Base-by-base conservation (phyloP, 352 stramenopile genomes). In the Phytophthora agathidicida region DNA sequence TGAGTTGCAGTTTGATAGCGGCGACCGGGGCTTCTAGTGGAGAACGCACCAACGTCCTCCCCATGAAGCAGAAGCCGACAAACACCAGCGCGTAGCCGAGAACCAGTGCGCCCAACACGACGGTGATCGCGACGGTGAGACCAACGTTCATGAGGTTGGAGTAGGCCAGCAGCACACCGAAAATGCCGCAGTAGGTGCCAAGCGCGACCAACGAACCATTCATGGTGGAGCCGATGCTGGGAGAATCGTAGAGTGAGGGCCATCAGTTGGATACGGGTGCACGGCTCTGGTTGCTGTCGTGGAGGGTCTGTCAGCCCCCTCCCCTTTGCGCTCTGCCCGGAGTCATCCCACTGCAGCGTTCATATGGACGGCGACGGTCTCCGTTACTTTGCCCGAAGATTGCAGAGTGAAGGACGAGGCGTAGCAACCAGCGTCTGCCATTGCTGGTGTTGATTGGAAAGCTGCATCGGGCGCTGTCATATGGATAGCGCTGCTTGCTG, bases 1-100 rank as follows among this genome's bases (percentile, higher is more conserved):
- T 62, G 35, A 67, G 50, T 7, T 67, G 58, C 22, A 67, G 36
- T 10, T 67, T 61, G 23, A 56, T 56, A 22, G 49, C 50, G 13
- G 50, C 58, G 35, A 67, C 35, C 20, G 58, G 58, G 24, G 50
- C 33, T 51, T 67, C 49, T 13, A 55, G 31, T 14, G 58, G 49
- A 0, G 58, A 67, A 2, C 35, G 58, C 23, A 67, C 58, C 16
- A 67, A 26, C 30, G 49, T 62, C 7, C 58, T 19, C 8, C 58
- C 58, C 35, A 67, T 62, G 35, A 56, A 56, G 28, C 58, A 62
- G 28, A 67, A 67, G 17, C 58, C 58, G 8, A 23, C 17, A 22
- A 67, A 61, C 28, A 67, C 42, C 30, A 61, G 22, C 35, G 22
- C 17, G 22, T 46, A 56, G 22, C 49, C 33, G 36, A 67, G 6